Conservation (phyloP, 2,329 filamentous ascomycete genomes). For the Triangularia setosa region DNA sequence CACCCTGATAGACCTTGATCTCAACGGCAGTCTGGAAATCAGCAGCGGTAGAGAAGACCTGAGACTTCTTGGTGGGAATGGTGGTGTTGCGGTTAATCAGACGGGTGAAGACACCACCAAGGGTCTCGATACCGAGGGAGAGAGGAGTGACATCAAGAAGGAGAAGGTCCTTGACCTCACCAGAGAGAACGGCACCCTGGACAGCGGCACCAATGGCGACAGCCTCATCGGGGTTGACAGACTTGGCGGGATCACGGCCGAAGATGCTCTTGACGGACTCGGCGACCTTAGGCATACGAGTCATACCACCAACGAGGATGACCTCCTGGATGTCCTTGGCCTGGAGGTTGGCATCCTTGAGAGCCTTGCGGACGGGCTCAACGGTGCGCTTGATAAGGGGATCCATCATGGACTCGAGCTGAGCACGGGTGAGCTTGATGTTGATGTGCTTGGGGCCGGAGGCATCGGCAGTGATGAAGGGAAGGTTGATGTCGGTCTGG, state of each 20-base stretch:
- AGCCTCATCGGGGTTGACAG: constrained; percentile 97
- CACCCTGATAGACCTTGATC: constrained; percentile 99
- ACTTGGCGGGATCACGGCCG: constrained; percentile 93
- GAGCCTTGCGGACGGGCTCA: constrained; percentile 90
- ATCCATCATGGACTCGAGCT: constrained; percentile 90
- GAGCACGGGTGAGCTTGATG: constrained; percentile 84
- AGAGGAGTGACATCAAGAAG: constrained; percentile 94
- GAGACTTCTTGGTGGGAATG: constrained; percentile 98
- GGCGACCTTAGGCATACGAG: constrained; percentile 96
- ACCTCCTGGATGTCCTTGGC: constrained; percentile 96
- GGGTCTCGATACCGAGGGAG: constrained; percentile 96
- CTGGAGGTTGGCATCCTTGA: constrained; percentile 90
- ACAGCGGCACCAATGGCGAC: constrained; percentile 97
- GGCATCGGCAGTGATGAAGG: constrained; percentile 95
- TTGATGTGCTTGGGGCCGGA: constrained; percentile 98
- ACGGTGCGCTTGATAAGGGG: constrained; percentile 82
- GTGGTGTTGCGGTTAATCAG: constrained; percentile 99
- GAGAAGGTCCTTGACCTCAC: constrained; percentile 93
- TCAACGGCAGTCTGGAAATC: constrained; percentile 98
- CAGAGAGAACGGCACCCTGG: constrained; percentile 92
- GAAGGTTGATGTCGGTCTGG: constrained; percentile 96
- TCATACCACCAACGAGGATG: constrained; percentile 98
- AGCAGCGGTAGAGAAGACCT: constrained; percentile 94
- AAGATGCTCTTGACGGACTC: constrained; percentile 97
- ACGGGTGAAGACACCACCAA: constrained; percentile 95